Evolutionary conservation across 2,329 filamentous ascomycete genomes (phyloP).

Genomic region (Aspergillus neoniger): DNA sequence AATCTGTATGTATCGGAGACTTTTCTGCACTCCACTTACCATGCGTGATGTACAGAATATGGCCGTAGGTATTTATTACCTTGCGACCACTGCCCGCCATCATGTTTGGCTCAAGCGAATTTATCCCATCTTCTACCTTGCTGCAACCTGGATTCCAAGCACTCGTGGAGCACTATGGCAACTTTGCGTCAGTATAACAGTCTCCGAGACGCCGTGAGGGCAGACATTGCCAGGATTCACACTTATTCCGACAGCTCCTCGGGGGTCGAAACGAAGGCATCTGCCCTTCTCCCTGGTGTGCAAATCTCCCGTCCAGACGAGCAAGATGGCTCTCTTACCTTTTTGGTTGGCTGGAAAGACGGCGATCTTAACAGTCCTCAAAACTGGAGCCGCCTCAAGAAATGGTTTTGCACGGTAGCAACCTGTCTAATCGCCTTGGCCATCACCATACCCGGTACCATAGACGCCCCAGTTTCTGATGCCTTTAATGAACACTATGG

Average conservation of each 20-base stretch:
- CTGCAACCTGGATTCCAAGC: too few relatives aligned
- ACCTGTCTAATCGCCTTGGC: constrained; percentile 2
- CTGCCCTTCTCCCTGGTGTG: not conserved
- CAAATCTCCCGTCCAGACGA: not conserved
- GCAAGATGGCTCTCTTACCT: not conserved
- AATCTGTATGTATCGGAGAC: too few relatives aligned
- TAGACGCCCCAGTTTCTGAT: not conserved
- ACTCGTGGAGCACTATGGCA: not conserved
- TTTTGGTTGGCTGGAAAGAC: not conserved
- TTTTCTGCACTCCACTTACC: too few relatives aligned
- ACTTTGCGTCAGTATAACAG: constrained; percentile 2
- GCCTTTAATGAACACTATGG: constrained; percentile 3
- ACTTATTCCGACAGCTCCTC: not conserved
- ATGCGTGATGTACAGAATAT: too few relatives aligned
- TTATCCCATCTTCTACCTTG: not conserved
- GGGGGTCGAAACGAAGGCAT: constrained; percentile 2
- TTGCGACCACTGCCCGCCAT: not conserved
- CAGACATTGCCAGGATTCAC: not conserved
- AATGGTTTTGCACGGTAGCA: constrained; percentile 4
- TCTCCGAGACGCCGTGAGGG: not conserved
- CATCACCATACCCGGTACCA: constrained; percentile 1
- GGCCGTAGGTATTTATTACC: too few relatives aligned
- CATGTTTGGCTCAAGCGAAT: not conserved
- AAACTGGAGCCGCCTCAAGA: not conserved
- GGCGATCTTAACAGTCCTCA: not conserved